Evolutionary conservation across 805 yeast genomes (phyloP).

Genomic region (Diddensiella santjacobensis): DNA sequence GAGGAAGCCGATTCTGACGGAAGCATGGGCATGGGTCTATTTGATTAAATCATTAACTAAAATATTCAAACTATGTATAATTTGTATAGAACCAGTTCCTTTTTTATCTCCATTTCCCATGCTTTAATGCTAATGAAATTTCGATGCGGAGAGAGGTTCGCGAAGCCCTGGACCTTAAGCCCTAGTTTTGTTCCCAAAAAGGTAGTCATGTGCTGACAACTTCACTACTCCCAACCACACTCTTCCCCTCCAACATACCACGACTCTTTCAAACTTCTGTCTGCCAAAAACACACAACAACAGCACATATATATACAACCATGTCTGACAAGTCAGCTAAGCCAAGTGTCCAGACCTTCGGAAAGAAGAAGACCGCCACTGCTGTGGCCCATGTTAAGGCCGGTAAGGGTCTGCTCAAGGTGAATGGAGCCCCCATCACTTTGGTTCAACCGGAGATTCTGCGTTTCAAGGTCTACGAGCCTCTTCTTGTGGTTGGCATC

Average conservation of each 20-base stretch:
- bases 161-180: neutral
- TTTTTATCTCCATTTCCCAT: neutral
- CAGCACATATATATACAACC: neutral
- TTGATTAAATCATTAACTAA: slow-evolving; percentile 60
- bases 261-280: neutral
- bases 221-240: neutral
- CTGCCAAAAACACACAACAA: slow-evolving; percentile 1
- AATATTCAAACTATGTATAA: neutral
- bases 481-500: slow-evolving; percentile 95
- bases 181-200: slow-evolving; percentile 4
- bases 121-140: neutral
- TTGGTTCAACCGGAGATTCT: slow-evolving; percentile 98
- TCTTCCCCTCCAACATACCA: neutral
- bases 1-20: slow-evolving; percentile 53
- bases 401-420: slow-evolving; percentile 99
- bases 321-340: slow-evolving; percentile 16
- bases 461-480: slow-evolving; percentile 99
- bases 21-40: slow-evolving; percentile 94
- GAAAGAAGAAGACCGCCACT: slow-evolving; percentile 99
- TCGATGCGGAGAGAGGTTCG: neutral
- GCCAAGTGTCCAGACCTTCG: slow-evolving; percentile 71
- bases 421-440: slow-evolving; percentile 99
- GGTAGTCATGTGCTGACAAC: neutral
- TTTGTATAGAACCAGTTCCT: neutral
- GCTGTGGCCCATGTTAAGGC: slow-evolving; percentile 99